A percentile compares a stretch with the other conserved stretches of the same genome.
phyloP scores from a whole-genome alignment of 306 rosid genomes.

The Fragaria ananassa region DNA sequence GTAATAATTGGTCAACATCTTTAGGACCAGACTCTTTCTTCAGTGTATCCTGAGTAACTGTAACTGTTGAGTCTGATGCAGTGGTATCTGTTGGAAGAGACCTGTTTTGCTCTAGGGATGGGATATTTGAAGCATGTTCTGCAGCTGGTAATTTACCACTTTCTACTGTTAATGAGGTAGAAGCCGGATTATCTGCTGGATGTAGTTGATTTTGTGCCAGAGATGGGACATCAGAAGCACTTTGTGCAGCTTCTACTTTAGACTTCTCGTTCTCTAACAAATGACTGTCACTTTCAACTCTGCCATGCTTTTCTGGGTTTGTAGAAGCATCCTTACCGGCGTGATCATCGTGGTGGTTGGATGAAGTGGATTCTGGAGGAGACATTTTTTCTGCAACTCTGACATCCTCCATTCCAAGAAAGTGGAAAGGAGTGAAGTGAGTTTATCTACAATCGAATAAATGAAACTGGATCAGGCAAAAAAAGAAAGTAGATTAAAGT shows the following conservation, averaged over 20 bases:
- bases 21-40: slow-evolving; percentile 17
- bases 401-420: slow-evolving; percentile 58
- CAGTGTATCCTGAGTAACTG: slow-evolving; percentile 2
- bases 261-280: slow-evolving; percentile 26
- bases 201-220: slow-evolving; percentile 34
- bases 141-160: slow-evolving; percentile 20
- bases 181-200: slow-evolving; percentile 28
- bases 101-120: slow-evolving; percentile 32
- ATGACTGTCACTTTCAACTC: slow-evolving; percentile 35
- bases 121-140: slow-evolving; percentile 33
- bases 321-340: slow-evolving; percentile 29
- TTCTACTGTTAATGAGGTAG: slow-evolving; percentile 19
- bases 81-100: slow-evolving; percentile 29
- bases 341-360: slow-evolving; percentile 21
- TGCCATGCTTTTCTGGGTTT: slow-evolving; percentile 35
- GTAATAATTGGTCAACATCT: slow-evolving; percentile 16
- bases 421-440: slow-evolving; percentile 26
- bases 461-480: slow-evolving; percentile 4
- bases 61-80: neutral
- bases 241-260: slow-evolving; percentile 19
- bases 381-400: slow-evolving; percentile 42
- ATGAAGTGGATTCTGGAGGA: slow-evolving; percentile 34
- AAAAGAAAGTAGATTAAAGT: neutral
- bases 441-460: slow-evolving; percentile 30
- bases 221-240: slow-evolving; percentile 35